Conservation (phyloP, 305 asterid species). For the Ajuga reptans region DNA sequence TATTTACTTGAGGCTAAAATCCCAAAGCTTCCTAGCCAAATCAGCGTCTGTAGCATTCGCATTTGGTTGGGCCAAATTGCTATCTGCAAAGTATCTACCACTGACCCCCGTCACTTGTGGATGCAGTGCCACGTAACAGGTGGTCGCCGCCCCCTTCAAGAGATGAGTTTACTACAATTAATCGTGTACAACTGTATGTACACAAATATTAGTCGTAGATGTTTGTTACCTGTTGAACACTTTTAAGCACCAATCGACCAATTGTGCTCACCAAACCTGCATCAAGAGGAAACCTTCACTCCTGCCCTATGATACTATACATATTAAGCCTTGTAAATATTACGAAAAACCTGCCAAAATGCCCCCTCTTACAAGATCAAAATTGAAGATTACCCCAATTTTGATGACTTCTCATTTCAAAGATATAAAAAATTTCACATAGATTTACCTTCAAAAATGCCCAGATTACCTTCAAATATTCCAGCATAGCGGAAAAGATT, state of each 20-base stretch:
- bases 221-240: slow-evolving; percentile 40
- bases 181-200: background rate
- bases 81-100: slow-evolving; percentile 49
- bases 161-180: background rate
- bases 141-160: slow-evolving; percentile 58
- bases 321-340: too few relatives aligned
- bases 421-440: background rate
- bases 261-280: slow-evolving; percentile 37
- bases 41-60: slow-evolving; percentile 31
- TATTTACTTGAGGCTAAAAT: slow-evolving; percentile 38
- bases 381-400: background rate
- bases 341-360: background rate
- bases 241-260: slow-evolving; percentile 38
- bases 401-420: background rate
- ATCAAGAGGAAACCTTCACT: background rate
- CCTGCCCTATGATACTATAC: too few relatives aligned
- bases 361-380: background rate
- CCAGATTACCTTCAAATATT: slow-evolving; percentile 36
- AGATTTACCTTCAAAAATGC: slow-evolving; percentile 26
- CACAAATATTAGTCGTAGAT: background rate
- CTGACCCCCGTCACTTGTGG: slow-evolving; percentile 48
- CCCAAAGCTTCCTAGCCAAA: slow-evolving; percentile 53
- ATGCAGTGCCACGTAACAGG: slow-evolving; percentile 50
- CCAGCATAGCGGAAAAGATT: slow-evolving; percentile 56
- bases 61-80: slow-evolving; percentile 38